phyloP scores from a whole-genome alignment of 306 rosid species.

The Prunus mume region DNA sequence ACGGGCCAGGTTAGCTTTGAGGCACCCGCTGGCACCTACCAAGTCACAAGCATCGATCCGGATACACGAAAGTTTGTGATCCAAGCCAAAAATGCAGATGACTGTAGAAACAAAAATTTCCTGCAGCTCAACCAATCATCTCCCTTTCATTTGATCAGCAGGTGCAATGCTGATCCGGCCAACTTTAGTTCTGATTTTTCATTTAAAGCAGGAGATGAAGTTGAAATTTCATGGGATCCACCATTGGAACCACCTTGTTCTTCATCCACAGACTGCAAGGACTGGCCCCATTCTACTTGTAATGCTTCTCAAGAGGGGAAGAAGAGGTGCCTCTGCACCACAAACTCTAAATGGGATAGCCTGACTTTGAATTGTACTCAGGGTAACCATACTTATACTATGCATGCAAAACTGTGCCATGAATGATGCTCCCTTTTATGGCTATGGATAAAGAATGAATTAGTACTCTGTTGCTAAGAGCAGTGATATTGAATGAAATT shows the following conservation, averaged over 20 bases:
- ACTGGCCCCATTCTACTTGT: slow-evolving; percentile 69
- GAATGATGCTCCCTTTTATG: not conserved
- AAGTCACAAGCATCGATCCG: slow-evolving; percentile 48
- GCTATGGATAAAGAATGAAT: not conserved
- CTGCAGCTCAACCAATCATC: slow-evolving; percentile 51
- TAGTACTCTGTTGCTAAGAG: not conserved
- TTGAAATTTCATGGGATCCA: slow-evolving; percentile 52
- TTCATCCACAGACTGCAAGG: slow-evolving; percentile 53
- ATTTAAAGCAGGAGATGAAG: slow-evolving; percentile 41
- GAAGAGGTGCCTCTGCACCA: slow-evolving; percentile 55
- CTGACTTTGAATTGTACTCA: slow-evolving; percentile 49
- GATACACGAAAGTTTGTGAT: slow-evolving; percentile 42
- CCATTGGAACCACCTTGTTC: slow-evolving; percentile 60
- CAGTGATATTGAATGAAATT: not conserved
- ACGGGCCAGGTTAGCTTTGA: slow-evolving; percentile 56
- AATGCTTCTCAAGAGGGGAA: slow-evolving; percentile 41
- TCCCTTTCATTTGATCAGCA: slow-evolving; percentile 47
- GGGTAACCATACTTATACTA: slow-evolving; percentile 31
- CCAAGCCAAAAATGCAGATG: slow-evolving; percentile 34
- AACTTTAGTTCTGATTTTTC: slow-evolving; percentile 37
- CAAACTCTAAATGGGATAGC: slow-evolving; percentile 55
- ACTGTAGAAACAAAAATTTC: slow-evolving; percentile 37
- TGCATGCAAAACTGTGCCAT: not conserved
- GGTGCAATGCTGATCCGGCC: slow-evolving; percentile 44
- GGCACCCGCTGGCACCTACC: slow-evolving; percentile 41